Conservation (phyloP, 2,329 filamentous ascomycete species). For the Aspergillus caelatus region DNA sequence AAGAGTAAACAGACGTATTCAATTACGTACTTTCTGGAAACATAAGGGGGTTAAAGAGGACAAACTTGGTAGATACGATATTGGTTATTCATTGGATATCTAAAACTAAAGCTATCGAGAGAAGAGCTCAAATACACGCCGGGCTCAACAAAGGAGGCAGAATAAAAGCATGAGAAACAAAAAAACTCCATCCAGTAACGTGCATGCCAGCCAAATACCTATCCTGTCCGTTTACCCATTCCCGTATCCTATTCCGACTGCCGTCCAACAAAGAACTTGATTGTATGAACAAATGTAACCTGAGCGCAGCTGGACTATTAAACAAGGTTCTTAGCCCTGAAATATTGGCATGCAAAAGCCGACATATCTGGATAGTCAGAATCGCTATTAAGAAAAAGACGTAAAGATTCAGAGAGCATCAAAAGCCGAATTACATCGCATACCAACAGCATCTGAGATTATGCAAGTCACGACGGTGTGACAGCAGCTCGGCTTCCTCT, state of each 20-base stretch:
- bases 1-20: background rate
- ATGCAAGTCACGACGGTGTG: slow-evolving; percentile 15
- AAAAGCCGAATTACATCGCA: background rate
- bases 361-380: slow-evolving; percentile 12
- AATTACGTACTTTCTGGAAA: background rate
- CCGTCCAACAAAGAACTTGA: slow-evolving; percentile 9
- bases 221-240: slow-evolving; percentile 15
- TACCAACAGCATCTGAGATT: background rate
- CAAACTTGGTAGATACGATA: background rate
- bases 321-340: slow-evolving; percentile 5
- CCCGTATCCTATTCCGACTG: slow-evolving; percentile 11
- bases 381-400: slow-evolving; percentile 10
- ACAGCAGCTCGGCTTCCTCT: slow-evolving; percentile 23
- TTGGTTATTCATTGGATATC: slow-evolving; percentile 5
- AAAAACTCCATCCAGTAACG: slow-evolving; percentile 18
- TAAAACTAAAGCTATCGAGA: slow-evolving; percentile 4
- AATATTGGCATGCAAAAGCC: slow-evolving; percentile 8
- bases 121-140: slow-evolving; percentile 1
- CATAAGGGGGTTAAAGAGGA: background rate
- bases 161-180: slow-evolving; percentile 7
- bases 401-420: background rate
- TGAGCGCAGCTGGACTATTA: slow-evolving; percentile 14
- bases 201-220: slow-evolving; percentile 9
- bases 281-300: slow-evolving; percentile 15
- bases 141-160: background rate